phyloP scores from a whole-genome alignment of 1,284 basidiomycete species.

The Fomes fomentarius region DNA sequence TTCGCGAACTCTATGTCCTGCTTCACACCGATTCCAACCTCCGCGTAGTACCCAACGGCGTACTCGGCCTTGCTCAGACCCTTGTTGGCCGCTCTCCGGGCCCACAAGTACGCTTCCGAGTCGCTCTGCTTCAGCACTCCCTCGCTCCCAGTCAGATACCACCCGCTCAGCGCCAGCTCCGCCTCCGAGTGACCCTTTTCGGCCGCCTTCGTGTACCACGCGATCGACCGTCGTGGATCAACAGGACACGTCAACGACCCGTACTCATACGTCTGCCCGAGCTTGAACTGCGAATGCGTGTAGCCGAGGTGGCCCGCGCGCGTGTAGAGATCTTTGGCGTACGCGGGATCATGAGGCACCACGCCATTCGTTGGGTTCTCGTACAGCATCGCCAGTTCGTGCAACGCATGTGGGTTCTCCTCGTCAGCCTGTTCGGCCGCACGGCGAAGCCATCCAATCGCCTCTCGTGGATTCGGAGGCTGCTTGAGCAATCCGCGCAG shows the following conservation, averaged over 20 bases:
- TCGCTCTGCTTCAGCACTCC: slow-evolving; percentile 97
- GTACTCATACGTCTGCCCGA: slow-evolving; percentile 95
- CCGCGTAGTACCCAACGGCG: slow-evolving; percentile 96
- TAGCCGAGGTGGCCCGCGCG: slow-evolving; percentile 95
- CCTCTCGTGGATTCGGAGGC: slow-evolving; percentile 87
- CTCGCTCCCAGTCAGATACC: slow-evolving; percentile 96
- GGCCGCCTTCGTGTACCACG: slow-evolving; percentile 98
- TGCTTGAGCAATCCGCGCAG: slow-evolving; percentile 87
- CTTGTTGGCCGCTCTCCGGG: slow-evolving; percentile 90
- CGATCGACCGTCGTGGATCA: slow-evolving; percentile 92
- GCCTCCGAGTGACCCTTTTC: slow-evolving; percentile 95
- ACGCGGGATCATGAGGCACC: slow-evolving; percentile 75
- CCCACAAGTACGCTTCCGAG: slow-evolving; percentile 97
- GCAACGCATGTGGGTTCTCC: slow-evolving; percentile 97
- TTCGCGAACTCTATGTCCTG: slow-evolving; percentile 96
- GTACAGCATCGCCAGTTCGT: slow-evolving; percentile 93
- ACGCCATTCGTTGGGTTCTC: slow-evolving; percentile 73
- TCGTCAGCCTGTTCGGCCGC: slow-evolving; percentile 98
- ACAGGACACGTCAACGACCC: slow-evolving; percentile 89
- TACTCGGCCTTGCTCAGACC: slow-evolving; percentile 94
- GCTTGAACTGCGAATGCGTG: slow-evolving; percentile 92
- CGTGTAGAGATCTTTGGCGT: slow-evolving; percentile 88
- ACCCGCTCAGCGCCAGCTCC: slow-evolving; percentile 94
- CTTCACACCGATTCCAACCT: slow-evolving; percentile 97
- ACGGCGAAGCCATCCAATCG: slow-evolving; percentile 92